phyloP scores from a whole-genome alignment of 106 monocot species.

The Dactylorhiza incarnata region DNA sequence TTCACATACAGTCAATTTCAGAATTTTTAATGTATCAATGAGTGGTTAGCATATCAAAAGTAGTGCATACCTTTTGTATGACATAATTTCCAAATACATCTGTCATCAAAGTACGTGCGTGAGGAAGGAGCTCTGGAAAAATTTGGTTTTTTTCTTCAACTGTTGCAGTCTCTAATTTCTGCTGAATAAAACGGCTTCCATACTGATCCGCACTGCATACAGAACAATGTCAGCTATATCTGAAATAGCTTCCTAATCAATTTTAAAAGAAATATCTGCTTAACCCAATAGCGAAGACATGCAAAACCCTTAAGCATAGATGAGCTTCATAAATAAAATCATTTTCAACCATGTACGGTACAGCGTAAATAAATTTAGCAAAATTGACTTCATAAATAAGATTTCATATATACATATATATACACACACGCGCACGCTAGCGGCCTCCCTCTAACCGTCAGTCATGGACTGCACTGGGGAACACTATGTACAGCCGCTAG shows the following conservation, averaged over 20 bases:
- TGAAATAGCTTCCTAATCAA: background rate
- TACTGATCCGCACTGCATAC: conserved; percentile 64
- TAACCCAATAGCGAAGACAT: background rate
- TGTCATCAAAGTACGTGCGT: conserved; percentile 71
- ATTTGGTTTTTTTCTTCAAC: conserved; percentile 62
- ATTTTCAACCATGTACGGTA: background rate
- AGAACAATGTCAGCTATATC: background rate
- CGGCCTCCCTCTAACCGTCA: no score
- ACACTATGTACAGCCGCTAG: no score
- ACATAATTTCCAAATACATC: conserved; percentile 97
- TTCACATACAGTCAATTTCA: background rate
- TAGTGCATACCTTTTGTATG: conserved; percentile 67
- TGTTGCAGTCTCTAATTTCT: conserved; percentile 77
- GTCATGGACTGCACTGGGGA: no score
- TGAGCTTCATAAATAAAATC: background rate
- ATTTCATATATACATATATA: no score
- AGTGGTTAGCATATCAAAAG: background rate
- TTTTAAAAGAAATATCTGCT: background rate
- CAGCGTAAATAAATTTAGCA: background rate
- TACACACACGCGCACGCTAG: no score
- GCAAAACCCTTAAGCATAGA: background rate
- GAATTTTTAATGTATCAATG: background rate
- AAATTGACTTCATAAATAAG: background rate
- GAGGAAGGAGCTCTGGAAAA: conserved; percentile 78
- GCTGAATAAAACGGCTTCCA: conserved; percentile 90